Conservation (phyloP, 176 grass and related monocot species). For the Bothriochloa decipiens region DNA sequence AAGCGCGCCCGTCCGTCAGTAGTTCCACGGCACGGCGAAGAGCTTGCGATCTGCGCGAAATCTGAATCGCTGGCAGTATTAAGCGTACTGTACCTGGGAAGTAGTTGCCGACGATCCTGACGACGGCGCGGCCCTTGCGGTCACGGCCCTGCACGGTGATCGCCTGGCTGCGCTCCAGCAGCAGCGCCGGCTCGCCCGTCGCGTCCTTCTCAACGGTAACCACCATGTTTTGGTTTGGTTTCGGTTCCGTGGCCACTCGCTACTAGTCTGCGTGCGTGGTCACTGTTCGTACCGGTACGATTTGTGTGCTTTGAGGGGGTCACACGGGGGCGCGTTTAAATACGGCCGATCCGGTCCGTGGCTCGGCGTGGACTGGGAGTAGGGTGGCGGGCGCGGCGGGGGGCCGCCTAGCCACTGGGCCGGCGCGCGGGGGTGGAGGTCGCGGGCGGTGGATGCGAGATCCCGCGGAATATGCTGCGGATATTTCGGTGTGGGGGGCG, state of each 20-base stretch:
- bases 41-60: background rate
- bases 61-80: background rate
- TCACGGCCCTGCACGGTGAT: conserved; percentile 69
- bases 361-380: background rate
- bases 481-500: conserved; percentile 37
- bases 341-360: background rate
- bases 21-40: background rate
- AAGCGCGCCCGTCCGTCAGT: background rate
- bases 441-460: conserved; percentile 43
- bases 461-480: conserved; percentile 57
- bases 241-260: background rate
- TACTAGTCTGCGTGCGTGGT: background rate
- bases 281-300: background rate
- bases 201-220: conserved; percentile 6
- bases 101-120: conserved; percentile 83
- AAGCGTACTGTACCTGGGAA: conserved; percentile 47
- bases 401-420: conserved; percentile 1
- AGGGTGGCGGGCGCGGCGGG: conserved; percentile 25
- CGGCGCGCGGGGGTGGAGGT: conserved; percentile 23
- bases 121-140: conserved; percentile 58
- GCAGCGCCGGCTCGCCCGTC: conserved; percentile 40
- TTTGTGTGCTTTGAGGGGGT: background rate
- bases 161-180: conserved; percentile 65
- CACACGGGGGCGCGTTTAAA: conserved; percentile 32
- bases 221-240: conserved; percentile 5